Conservation (phyloP, 352 stramenopile genomes). For the Globisporangium nodosum region DNA sequence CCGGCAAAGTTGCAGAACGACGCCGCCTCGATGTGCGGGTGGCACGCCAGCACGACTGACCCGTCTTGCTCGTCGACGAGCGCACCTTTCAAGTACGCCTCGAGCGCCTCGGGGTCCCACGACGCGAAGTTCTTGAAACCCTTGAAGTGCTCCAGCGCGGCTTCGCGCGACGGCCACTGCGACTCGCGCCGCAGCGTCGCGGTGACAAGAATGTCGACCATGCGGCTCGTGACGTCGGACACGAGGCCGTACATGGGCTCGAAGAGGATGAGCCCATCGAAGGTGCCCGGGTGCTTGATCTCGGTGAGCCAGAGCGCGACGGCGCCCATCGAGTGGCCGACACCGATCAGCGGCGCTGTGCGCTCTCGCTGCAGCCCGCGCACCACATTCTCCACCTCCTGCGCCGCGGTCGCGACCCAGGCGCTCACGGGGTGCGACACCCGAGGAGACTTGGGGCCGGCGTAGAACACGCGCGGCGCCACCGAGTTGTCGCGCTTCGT, state of each 20-base stretch:
- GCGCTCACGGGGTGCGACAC: constrained; percentile 36
- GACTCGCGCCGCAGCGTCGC: constrained; percentile 25
- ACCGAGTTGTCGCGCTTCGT: constrained; percentile 29
- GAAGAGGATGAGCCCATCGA: constrained; percentile 38
- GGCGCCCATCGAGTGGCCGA: constrained; percentile 45
- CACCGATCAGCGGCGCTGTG: constrained; percentile 31
- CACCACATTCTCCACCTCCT: constrained; percentile 16
- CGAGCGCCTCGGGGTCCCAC: constrained; percentile 33
- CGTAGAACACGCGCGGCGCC: constrained; percentile 9
- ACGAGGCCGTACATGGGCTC: constrained; percentile 31
- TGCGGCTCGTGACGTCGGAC: constrained; percentile 3
- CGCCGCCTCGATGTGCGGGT: constrained; percentile 30
- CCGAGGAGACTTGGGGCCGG: constrained; percentile 12
- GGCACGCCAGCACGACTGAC: constrained; percentile 24
- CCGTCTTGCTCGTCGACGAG: constrained; percentile 24
- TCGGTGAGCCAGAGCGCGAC: constrained; percentile 32
- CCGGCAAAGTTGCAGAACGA: constrained; percentile 29
- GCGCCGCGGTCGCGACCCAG: constrained; percentile 7
- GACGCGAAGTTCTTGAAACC: constrained; percentile 26
- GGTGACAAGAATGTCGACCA: constrained; percentile 26
- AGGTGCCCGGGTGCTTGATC: constrained; percentile 26
- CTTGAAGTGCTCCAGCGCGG: constrained; percentile 21
- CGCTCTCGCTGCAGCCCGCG: constrained; percentile 11
- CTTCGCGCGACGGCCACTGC: constrained; percentile 23
- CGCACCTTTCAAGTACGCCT: constrained; percentile 23